These are phyloP conservation scores for Hyaloscypha bicolor DNA, from an alignment of 495 filamentous ascomycete species.

Conservation along the genomic window DNA sequence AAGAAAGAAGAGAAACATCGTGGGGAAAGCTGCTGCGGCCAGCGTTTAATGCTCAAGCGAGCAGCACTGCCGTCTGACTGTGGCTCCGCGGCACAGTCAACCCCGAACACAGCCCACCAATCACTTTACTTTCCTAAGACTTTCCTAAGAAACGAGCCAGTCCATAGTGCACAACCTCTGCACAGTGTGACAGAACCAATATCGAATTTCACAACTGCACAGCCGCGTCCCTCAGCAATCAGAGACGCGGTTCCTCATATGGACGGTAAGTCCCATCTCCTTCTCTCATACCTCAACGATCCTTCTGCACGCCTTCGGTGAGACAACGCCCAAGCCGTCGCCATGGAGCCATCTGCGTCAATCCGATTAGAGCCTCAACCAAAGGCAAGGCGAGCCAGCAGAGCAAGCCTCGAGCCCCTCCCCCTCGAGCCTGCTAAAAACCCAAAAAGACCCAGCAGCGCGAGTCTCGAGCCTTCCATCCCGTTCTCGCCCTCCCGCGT, in stretches of 20 bases:
- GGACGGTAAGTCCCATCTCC: background rate
- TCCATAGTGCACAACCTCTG: background rate
- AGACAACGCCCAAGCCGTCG: background rate
- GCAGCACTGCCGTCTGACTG: background rate
- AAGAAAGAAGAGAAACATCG: background rate
- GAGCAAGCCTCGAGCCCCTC: background rate
- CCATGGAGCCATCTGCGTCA: background rate
- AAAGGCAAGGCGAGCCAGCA: background rate
- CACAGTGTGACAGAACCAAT: background rate
- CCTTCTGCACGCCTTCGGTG: background rate
- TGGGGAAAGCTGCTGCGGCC: background rate
- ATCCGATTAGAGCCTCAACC: background rate
- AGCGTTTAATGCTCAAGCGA: background rate
- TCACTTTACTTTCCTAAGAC: background rate
- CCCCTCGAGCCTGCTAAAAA: background rate
- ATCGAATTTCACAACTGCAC: slow-evolving; percentile 3
- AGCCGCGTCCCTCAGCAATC: slow-evolving; percentile 1
- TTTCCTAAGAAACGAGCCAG: background rate
- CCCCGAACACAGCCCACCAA: background rate
- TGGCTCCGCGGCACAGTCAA: background rate
- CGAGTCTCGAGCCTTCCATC: background rate
- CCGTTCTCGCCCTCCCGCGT: slow-evolving; percentile 9
- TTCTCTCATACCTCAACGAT: background rate
- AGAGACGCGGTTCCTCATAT: background rate
- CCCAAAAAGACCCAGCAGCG: background rate